These are phyloP conservation scores for Eucalyptus marginata DNA, from an alignment of 345 rosid genomes.

Conservation along the genomic window DNA sequence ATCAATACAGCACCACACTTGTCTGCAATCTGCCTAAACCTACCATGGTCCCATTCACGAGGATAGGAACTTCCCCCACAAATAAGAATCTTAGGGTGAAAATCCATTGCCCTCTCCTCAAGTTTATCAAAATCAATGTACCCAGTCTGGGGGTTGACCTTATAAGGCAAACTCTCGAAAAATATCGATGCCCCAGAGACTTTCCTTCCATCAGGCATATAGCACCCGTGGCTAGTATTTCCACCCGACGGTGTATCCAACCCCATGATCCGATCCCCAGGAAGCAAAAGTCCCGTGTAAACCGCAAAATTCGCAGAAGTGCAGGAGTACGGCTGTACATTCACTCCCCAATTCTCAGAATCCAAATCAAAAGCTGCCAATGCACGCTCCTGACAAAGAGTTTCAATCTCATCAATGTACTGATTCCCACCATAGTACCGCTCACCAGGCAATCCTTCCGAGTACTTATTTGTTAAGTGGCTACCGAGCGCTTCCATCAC, in stretches of 20 bases:
- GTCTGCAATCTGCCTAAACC: conserved; percentile 75
- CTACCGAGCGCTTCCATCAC: conserved; percentile 79
- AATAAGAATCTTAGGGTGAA: conserved; percentile 72
- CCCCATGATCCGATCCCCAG: conserved; percentile 73
- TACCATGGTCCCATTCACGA: conserved; percentile 67
- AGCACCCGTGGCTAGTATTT: conserved; percentile 74
- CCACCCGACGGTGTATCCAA: conserved; percentile 73
- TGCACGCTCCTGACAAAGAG: conserved; percentile 55
- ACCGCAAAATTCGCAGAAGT: conserved; percentile 73
- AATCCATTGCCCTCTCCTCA: conserved; percentile 82
- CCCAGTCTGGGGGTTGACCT: conserved; percentile 65
- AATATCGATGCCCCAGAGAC: conserved; percentile 67
- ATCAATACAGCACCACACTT: conserved; percentile 59
- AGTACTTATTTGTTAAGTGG: conserved; percentile 71
- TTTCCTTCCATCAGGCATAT: conserved; percentile 65
- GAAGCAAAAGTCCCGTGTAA: conserved; percentile 49
- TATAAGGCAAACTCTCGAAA: conserved; percentile 77
- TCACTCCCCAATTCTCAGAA: conserved; percentile 62
- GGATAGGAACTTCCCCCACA: conserved; percentile 92
- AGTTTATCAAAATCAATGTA: conserved; percentile 65
- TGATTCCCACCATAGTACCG: conserved; percentile 70
- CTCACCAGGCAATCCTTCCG: conserved; percentile 65
- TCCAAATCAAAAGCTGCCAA: conserved; percentile 47
- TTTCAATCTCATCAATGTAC: conserved; percentile 66
- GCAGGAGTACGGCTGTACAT: conserved; percentile 80